phyloP scores from a whole-genome alignment of 768 basidiomycete genomes.

The Coprinopsis cinerea region DNA sequence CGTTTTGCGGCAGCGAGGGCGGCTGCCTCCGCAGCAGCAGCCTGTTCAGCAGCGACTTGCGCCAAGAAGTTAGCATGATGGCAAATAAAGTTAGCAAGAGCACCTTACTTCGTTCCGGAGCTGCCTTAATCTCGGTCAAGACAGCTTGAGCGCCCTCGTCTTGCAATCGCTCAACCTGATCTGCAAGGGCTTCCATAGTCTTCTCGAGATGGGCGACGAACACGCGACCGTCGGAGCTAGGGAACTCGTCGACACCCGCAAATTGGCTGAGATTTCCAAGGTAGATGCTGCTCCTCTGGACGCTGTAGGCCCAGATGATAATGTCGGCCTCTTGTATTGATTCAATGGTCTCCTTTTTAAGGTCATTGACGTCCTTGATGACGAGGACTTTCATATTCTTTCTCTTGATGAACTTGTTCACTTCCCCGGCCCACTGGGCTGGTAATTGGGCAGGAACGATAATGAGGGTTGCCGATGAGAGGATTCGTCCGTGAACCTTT shows the following conservation, averaged over 20 bases:
- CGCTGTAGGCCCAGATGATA: conserved; percentile 76
- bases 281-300: conserved; percentile 79
- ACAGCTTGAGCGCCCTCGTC: conserved; percentile 60
- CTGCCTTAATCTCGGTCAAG: conserved; percentile 56
- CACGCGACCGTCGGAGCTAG: conserved; percentile 78
- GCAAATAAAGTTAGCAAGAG: conserved; percentile 1
- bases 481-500: conserved; percentile 56
- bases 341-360: conserved; percentile 70
- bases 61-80: no score
- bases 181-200: conserved; percentile 47
- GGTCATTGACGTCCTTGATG: conserved; percentile 60
- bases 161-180: conserved; percentile 64
- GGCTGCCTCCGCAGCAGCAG: conserved; percentile 40
- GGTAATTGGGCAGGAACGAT: conserved; percentile 89
- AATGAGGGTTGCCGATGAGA: conserved; percentile 75
- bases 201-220: conserved; percentile 80
- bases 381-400: conserved; percentile 54
- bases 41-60: conserved; percentile 45
- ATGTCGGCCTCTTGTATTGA: conserved; percentile 79
- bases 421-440: conserved; percentile 86
- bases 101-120: conserved; percentile 51
- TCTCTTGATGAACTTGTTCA: conserved; percentile 69
- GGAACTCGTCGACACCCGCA: conserved; percentile 61
- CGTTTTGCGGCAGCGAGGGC: conserved; percentile 60
- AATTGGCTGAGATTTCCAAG: conserved; percentile 70